Percentiles rank a stretch among this genome's conserved stretches.
These are phyloP conservation scores for Fusarium cyanostomum DNA, from an alignment of 2,329 filamentous ascomycete genomes.

Conservation along the genomic window DNA sequence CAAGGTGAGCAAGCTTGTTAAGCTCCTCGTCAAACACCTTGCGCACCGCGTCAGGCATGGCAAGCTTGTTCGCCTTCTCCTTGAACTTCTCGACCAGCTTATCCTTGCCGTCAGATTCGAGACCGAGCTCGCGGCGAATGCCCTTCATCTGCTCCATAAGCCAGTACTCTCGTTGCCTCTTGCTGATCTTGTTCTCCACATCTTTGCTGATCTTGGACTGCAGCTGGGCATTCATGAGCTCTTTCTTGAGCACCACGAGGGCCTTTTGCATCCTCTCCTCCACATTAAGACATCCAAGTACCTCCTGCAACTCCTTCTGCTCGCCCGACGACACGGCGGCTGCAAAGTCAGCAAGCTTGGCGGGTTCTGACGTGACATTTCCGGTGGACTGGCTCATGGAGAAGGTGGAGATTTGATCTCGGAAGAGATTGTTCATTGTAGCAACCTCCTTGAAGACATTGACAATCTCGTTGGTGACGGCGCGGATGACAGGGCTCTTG, in stretches of 20 bases:
- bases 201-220: slow-evolving; percentile 98
- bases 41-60: slow-evolving; percentile 95
- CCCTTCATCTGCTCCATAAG: slow-evolving; percentile 99
- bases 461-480: slow-evolving; percentile 96
- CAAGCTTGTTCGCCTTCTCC: slow-evolving; percentile 90
- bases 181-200: slow-evolving; percentile 96
- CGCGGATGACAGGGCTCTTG: slow-evolving; percentile 87
- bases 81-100: slow-evolving; percentile 98
- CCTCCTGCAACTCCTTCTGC: slow-evolving; percentile 89
- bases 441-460: slow-evolving; percentile 99
- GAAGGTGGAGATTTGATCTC: slow-evolving; percentile 97
- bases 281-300: slow-evolving; percentile 87
- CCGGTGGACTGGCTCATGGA: slow-evolving; percentile 94
- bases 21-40: slow-evolving; percentile 99
- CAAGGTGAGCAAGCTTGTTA: slow-evolving; percentile 94
- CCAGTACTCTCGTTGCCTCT: slow-evolving; percentile 97
- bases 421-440: slow-evolving; percentile 90
- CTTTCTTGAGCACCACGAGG: slow-evolving; percentile 92
- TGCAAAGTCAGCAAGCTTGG: slow-evolving; percentile 95
- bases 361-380: slow-evolving; percentile 93
- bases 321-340: slow-evolving; percentile 96
- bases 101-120: slow-evolving; percentile 98
- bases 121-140: slow-evolving; percentile 91
- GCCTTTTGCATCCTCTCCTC: slow-evolving; percentile 94
- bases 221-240: slow-evolving; percentile 96